Evolutionary conservation across 2,329 filamentous ascomycete genomes (phyloP), one percentile per base, ranked within the genome.

Genomic region (Cladophialophora exuberans): DNA sequence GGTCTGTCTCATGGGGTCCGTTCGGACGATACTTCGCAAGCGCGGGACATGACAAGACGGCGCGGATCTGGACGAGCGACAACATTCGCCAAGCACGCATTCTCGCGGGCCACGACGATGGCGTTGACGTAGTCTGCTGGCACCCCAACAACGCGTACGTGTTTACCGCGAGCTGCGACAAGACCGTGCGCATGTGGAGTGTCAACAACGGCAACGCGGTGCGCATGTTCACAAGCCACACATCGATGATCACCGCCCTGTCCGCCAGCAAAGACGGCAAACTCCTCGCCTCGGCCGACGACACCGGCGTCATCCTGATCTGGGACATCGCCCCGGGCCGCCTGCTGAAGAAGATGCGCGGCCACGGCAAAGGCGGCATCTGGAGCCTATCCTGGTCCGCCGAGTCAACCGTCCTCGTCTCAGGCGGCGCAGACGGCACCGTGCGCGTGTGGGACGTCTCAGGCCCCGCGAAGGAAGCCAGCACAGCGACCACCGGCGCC

Each of bases 181-280:
- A 93, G 71, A 94, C 91, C 0, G 89, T 97, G 28, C 87, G 94
- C 25, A 97, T 99, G 93, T 99, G 94, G 94, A 87, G 91, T 7
- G 83, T 97, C n/a, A 82, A 85, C 9, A 93, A 88, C 6, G 94
- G 94, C 23, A 86, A 87, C 59, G 90, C 91, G 30, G 89, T 97
- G 4, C 88, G 94, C 22, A 84, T 97, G 66, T 96, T 97, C 69
- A 91, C 89, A 0, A 94, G 94, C 1, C 94, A 99, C 68, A 88
- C 85, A 0, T 90, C 94, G 45, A 90, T 90, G 66, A 86, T 97
- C 68, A 95, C 88, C 11, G 83, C 90, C 0, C 76, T 97, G 22
- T 84, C 93, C 61, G 96, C 91, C 66, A 87, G 90, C 18, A 90
- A 90, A 1, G 91, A 90, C 65, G 94, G 94, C 62, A 92, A 89